Evolutionary conservation across 1,284 basidiomycete genomes (phyloP).

Genomic region (Cutaneotrichosporon sp.): DNA sequence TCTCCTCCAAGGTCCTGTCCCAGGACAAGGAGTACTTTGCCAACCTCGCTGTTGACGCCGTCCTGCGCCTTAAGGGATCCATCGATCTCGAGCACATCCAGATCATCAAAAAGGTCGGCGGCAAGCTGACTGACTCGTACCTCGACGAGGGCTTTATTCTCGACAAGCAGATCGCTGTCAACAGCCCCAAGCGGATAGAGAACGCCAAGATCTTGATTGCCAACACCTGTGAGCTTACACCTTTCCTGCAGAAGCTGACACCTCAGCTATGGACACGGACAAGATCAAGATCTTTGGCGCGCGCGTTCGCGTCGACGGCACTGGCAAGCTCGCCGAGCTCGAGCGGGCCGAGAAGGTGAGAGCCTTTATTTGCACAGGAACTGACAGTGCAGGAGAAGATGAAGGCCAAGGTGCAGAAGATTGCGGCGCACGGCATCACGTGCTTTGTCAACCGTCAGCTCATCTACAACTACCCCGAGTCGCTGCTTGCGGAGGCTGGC

Average conservation of each 20-base stretch:
- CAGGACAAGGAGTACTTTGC: slow-evolving; percentile 99
- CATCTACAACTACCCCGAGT: slow-evolving; percentile 99
- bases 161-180: slow-evolving; percentile 91
- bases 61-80: slow-evolving; percentile 86
- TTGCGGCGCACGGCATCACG: slow-evolving; percentile 92
- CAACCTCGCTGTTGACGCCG: slow-evolving; percentile 95
- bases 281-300: slow-evolving; percentile 99
- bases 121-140: slow-evolving; percentile 97
- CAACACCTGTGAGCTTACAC: slow-evolving; percentile 71
- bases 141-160: slow-evolving; percentile 99
- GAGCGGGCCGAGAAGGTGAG: slow-evolving; percentile 85
- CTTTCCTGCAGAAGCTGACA: not conserved
- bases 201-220: slow-evolving; percentile 96
- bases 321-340: slow-evolving; percentile 93
- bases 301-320: slow-evolving; percentile 89
- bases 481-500: slow-evolving; percentile 83
- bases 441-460: slow-evolving; percentile 98
- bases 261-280: slow-evolving; percentile 96
- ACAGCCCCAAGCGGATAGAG: slow-evolving; percentile 89
- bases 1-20: slow-evolving; percentile 92
- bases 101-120: slow-evolving; percentile 98
- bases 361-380: not conserved
- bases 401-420: slow-evolving; percentile 95
- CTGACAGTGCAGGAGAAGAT: slow-evolving; percentile 77
- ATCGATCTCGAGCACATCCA: slow-evolving; percentile 98